Conservation (phyloP, 2,329 filamentous ascomycete species). For the Hymenotorrendiella dingleyae region DNA sequence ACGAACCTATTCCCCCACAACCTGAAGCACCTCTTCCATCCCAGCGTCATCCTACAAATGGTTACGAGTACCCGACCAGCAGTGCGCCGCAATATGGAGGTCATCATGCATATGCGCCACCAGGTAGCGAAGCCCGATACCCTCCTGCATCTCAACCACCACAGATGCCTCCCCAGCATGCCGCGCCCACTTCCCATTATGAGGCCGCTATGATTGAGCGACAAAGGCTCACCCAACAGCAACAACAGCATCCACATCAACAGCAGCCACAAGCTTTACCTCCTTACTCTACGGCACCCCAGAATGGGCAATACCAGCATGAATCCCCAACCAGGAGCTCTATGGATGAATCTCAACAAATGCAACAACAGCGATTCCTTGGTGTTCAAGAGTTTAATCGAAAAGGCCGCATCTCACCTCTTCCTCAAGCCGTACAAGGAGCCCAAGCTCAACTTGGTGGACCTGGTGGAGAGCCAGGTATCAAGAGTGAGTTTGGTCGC, state of each 20-base stretch:
- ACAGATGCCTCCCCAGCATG: conserved; percentile 31
- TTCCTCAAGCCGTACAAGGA: conserved; percentile 90
- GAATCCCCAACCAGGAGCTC: conserved; percentile 39
- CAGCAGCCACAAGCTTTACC: conserved; percentile 33
- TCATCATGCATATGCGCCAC: conserved; percentile 22
- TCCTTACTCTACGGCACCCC: conserved; percentile 33
- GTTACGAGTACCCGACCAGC: conserved; percentile 25
- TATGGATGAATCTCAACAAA: conserved; percentile 48
- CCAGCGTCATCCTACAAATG: conserved; percentile 12
- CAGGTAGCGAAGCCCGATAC: conserved; percentile 23
- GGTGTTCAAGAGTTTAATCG: conserved; percentile 70
- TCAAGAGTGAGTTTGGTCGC: conserved; percentile 90
- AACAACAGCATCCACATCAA: conserved; percentile 33
- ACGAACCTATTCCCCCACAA: conserved; percentile 12
- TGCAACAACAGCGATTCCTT: conserved; percentile 60
- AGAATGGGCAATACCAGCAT: conserved; percentile 38
- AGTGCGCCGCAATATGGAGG: conserved; percentile 22
- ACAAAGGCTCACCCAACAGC: conserved; percentile 31
- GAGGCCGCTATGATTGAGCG: conserved; percentile 22
- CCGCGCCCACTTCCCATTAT: conserved; percentile 28
- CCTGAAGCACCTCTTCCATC: conserved; percentile 11
- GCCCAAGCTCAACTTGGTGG: conserved; percentile 76
- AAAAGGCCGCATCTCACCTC: conserved; percentile 76
- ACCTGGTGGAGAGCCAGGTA: conserved; percentile 75
- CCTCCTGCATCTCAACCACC: conserved; percentile 32